phyloP scores from a whole-genome alignment of 2,329 filamentous ascomycete genomes.

The Trichothecium roseum region DNA sequence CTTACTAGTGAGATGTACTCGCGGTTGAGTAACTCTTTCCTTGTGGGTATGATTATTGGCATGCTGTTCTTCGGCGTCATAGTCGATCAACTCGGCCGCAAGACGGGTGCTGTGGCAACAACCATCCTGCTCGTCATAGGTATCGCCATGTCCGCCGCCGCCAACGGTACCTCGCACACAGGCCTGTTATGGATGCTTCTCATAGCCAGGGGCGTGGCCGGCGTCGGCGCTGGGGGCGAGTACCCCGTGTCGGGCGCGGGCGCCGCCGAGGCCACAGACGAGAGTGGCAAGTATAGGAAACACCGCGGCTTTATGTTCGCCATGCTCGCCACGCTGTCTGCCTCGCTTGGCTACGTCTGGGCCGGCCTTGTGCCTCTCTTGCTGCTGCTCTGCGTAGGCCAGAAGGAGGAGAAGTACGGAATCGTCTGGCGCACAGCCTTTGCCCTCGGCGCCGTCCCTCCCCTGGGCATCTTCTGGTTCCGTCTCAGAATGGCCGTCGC shows the following conservation, averaged over 20 bases:
- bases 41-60: constrained; percentile 45
- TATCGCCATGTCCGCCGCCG: constrained; percentile 33
- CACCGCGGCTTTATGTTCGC: constrained; percentile 45
- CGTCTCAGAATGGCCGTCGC: constrained; percentile 40
- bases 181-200: constrained; percentile 43
- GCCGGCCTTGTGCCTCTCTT: constrained; percentile 38
- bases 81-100: constrained; percentile 38
- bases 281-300: constrained; percentile 30
- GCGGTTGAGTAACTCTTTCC: constrained; percentile 42
- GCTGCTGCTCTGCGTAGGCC: constrained; percentile 35
- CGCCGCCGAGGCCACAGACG: constrained; percentile 43
- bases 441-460: constrained; percentile 37
- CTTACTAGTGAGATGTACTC: constrained; percentile 33
- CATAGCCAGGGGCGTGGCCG: constrained; percentile 26
- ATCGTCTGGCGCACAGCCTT: constrained; percentile 41
- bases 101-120: constrained; percentile 34
- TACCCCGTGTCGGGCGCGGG: constrained; percentile 41
- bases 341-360: constrained; percentile 39
- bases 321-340: constrained; percentile 40
- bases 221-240: constrained; percentile 35
- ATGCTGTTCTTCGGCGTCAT: constrained; percentile 42
- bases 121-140: constrained; percentile 36
- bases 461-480: constrained; percentile 41
- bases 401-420: constrained; percentile 26
- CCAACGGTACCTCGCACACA: constrained; percentile 22